Conservation (phyloP, 1,284 basidiomycete species). For the Microbotryomycetes sp. region DNA sequence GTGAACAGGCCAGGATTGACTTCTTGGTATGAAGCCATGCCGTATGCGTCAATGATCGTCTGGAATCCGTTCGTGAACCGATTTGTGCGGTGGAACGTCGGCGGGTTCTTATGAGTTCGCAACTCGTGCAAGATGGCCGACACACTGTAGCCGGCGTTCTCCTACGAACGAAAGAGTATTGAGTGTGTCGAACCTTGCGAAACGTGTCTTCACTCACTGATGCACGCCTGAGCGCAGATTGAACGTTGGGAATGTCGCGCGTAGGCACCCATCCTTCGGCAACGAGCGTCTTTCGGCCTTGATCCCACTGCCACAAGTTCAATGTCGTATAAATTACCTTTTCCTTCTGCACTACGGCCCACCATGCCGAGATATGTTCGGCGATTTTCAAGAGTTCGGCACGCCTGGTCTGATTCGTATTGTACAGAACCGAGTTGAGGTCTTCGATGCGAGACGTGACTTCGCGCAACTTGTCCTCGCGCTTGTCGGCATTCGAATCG, state of each 20-base stretch:
- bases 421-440: constrained; percentile 80
- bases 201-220: constrained; percentile 58
- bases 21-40: constrained; percentile 90
- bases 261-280: constrained; percentile 98
- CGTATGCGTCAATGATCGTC: constrained; percentile 96
- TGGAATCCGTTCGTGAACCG: constrained; percentile 98
- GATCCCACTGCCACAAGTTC: constrained; percentile 91
- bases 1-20: constrained; percentile 79
- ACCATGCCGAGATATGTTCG: constrained; percentile 81
- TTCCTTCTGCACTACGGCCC: constrained; percentile 89
- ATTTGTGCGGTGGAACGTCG: constrained; percentile 91
- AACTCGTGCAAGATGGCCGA: constrained; percentile 90
- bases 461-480: constrained; percentile 79
- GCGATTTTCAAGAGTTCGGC: constrained; percentile 79
- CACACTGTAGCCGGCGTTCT: constrained; percentile 85
- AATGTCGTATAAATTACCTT: constrained; percentile 92
- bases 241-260: constrained; percentile 77
- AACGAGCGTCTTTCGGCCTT: constrained; percentile 84
- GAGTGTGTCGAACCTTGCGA: not conserved
- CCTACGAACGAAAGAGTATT: constrained; percentile 46
- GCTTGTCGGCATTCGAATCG: constrained; percentile 86
- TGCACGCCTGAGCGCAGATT: constrained; percentile 83
- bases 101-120: constrained; percentile 81
- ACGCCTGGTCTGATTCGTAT: constrained; percentile 77
- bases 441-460: constrained; percentile 88